Evolutionary conservation across 768 basidiomycete genomes (phyloP), one percentile per base, ranked within the genome.

Genomic region (Leccinum ochraceum): DNA sequence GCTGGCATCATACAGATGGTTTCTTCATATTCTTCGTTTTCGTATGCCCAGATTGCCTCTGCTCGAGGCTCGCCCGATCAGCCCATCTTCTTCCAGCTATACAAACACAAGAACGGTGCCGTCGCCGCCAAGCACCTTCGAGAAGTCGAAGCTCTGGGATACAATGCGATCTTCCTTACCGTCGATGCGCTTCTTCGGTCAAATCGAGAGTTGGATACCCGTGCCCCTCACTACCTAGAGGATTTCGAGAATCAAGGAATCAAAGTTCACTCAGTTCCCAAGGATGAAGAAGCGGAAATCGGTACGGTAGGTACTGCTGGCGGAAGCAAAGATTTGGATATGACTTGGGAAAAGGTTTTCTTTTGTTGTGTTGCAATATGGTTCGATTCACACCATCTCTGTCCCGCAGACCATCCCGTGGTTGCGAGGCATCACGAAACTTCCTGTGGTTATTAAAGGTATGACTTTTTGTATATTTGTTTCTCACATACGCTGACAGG

Each of bases 141-240:
- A 52, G 86, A 90, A 54, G 83, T 93, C 20, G 88, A 89, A 59
- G 70, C 73, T 30, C 75, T 91, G 3, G 92, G 93, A 0, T 95
- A 89, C 74, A 92, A 88, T 53, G 94, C 91, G 1, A 90, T 98
- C 60, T 92, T 93, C 72, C 78, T 98, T 57, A 97, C 95, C 2
- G 94, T 96, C 3, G 95, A 98, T 74, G 90, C 92, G 0, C 80
- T 92, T n/a, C 84, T 90, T 46, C 79, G 87, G 3, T 89, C 90
- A 9, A 94, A 94, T 66, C 82, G 94, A 52, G 92, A 94, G 73
- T 76, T 81, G 56, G 90, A 94, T 66, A 83, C 85, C 46, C 81
- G 84, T 57, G 83, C 80, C 59, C 83, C 85, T 11, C 88, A 79
- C 68, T 77, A 77, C 56, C 58, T 81, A 22, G 86, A 86, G 67